Base-by-base conservation (phyloP, 1,284 basidiomycete genomes). In the Porogramme epimiltina region DNA sequence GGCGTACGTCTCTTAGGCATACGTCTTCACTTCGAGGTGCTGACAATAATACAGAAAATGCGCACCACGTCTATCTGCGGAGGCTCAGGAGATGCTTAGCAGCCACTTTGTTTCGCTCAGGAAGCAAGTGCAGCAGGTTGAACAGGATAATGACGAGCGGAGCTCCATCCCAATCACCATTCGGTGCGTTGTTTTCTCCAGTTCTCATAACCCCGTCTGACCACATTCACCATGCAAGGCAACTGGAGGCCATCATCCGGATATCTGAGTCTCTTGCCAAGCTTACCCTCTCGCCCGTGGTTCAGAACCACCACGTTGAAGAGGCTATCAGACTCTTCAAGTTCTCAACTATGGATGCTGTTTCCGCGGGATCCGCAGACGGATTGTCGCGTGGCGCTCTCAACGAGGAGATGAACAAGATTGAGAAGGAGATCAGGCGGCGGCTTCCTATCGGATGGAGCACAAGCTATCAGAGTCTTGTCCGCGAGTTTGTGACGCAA, bases 301-400 rank as follows among this genome's bases (percentile, higher is more conserved):
- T 99, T 4, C 85, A 88, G 61, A 88, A 90, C 52, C 90, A 98
- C 68, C 96, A 99, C 63, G 97, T 99, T 31, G 95, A 99, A 69
- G 97, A 99, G 71, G 93, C 97, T 4, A 98, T 99, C 65, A 87
- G 97, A 5, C 75, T 99, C 23, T 99, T 99, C 87, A 98, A 97
- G 64, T 97, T 89, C 73, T 98, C 95, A 16, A 99, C 97, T 1
- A 98, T 99, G 96, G 94, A 99, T 70, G 97, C 97, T 22, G 95
- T 99, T 23, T 92, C 93, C 23, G 94, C 95, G 4, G 93, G 91
- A 40, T 87, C 87, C 33, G 88, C 93, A 5, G 96, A 98, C 62
- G 97, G 97, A 1, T 81, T 99, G 62, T 94, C 93, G 15, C 85
- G 95, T 42, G 88, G 91, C 4, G 93, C 96, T 66, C 74, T 99